Conservation (phyloP, 768 basidiomycete species). For the Holtermannia corniformis region DNA sequence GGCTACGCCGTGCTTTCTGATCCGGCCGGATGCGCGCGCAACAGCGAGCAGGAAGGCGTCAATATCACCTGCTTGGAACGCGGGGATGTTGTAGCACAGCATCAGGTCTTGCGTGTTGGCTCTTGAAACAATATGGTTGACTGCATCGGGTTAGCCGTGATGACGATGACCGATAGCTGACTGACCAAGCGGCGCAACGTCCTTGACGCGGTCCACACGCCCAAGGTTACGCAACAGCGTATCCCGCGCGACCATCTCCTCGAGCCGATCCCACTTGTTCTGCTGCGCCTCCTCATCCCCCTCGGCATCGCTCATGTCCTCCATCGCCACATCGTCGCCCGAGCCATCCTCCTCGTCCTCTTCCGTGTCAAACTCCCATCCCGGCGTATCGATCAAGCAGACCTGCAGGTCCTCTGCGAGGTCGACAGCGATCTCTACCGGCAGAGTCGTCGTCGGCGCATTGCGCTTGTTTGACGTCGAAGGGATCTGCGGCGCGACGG, state of each 20-base stretch:
- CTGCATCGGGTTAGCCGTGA: slow-evolving; percentile 41
- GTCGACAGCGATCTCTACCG: slow-evolving; percentile 55
- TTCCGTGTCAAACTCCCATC: slow-evolving; percentile 51
- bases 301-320: slow-evolving; percentile 38
- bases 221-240: slow-evolving; percentile 71
- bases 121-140: slow-evolving; percentile 58
- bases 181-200: slow-evolving; percentile 62
- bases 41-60: slow-evolving; percentile 66
- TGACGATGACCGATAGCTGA: neutral
- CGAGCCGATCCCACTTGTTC: slow-evolving; percentile 38
- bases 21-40: slow-evolving; percentile 61
- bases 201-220: slow-evolving; percentile 73
- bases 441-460: slow-evolving; percentile 63
- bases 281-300: slow-evolving; percentile 22
- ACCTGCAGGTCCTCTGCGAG: slow-evolving; percentile 49
- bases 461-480: slow-evolving; percentile 45
- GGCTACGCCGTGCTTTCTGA: slow-evolving; percentile 68
- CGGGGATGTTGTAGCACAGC: slow-evolving; percentile 76
- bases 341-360: slow-evolving; percentile 41
- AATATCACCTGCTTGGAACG: slow-evolving; percentile 59
- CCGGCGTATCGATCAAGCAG: slow-evolving; percentile 77
- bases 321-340: slow-evolving; percentile 43
- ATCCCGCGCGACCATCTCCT: slow-evolving; percentile 49
- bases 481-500: slow-evolving; percentile 50
- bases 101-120: slow-evolving; percentile 73